Base-by-base conservation (phyloP, 2,329 filamentous ascomycete genomes). In the Pseudogymnoascus sp. region DNA sequence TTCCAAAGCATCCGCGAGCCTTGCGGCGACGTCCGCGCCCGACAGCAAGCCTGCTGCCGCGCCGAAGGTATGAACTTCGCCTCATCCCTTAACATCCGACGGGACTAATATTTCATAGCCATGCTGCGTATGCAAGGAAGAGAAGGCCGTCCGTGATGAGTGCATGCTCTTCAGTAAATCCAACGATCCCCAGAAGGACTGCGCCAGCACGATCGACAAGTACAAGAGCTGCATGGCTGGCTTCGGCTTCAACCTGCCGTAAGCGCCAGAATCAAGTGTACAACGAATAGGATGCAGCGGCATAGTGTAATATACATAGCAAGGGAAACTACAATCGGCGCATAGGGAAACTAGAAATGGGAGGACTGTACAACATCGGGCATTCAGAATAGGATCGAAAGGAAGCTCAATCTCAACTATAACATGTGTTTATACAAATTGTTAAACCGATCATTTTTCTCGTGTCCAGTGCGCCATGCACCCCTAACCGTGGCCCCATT, bases 161-260 rank as follows among this genome's bases (percentile, higher is more conserved):
- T 99, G 94, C 81, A 97, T 99, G 93, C 89, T 99, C 62, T 97
- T 97, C 80, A 96, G 91, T 62, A 92, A 85, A 65, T 82, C 89
- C 64, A 82, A 87, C 71, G 88, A 97, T 72, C 90, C 94, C 39
- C 84, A 90, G 70, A 82, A 85, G 71, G 92, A 95, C 71, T 99
- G 94, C 82, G 83, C 87, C 75, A 83, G 87, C 59, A 82, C 90
- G 65, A 89, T 99, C 66, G 85, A 90, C 29, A 86, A 90, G 73
- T 99, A 99, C 79, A 87, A 86, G 78, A 85, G 78, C 68, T 99
- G 94, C 76, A 97, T 99, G 94, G 86, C 87, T 63, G 89, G 91
- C 9, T 97, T 89, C 72, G 94, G 94, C 13, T 99, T 96, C 80
- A 88, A 90, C 74, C 66, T 73, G 58, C 71, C 72, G n/a, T 59